These are phyloP conservation scores for Centaurea solstitialis DNA, from an alignment of 129 eudicot species.

Conservation along the genomic window DNA sequence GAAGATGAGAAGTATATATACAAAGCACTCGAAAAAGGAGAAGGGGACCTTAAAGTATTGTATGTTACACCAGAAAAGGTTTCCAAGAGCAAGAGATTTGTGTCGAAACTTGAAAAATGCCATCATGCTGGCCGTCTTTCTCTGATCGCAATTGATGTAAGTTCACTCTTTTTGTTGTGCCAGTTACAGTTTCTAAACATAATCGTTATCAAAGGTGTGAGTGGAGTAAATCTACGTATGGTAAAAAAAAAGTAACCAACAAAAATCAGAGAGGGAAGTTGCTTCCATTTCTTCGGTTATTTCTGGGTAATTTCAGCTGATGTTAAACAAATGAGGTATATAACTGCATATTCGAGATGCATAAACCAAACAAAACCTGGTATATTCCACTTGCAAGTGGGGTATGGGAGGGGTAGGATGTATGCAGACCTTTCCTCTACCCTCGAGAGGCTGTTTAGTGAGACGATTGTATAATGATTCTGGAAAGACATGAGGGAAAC, in stretches of 20 bases:
- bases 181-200: background rate
- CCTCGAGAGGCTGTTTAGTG: too few relatives aligned
- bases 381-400: background rate
- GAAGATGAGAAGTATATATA: slow-evolving; percentile 87
- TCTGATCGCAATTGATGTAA: slow-evolving; percentile 86
- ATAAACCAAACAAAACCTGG: too few relatives aligned
- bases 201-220: background rate
- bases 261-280: background rate
- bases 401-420: background rate
- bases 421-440: too few relatives aligned
- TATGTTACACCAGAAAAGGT: slow-evolving; percentile 97
- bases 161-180: slow-evolving; percentile 13
- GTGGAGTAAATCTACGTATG: background rate
- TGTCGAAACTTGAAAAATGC: slow-evolving; percentile 97
- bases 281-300: background rate
- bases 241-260: background rate
- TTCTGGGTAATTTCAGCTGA: background rate
- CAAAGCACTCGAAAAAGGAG: slow-evolving; percentile 95
- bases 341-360: background rate
- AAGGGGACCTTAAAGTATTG: slow-evolving; percentile 83
- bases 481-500: too few relatives aligned
- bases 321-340: background rate
- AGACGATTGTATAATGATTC: too few relatives aligned
- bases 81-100: slow-evolving; percentile 97
- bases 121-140: slow-evolving; percentile 95